These are phyloP conservation scores for Ceratocystis harringtonii DNA, from an alignment of 2,329 filamentous ascomycete species.

Conservation along the genomic window DNA sequence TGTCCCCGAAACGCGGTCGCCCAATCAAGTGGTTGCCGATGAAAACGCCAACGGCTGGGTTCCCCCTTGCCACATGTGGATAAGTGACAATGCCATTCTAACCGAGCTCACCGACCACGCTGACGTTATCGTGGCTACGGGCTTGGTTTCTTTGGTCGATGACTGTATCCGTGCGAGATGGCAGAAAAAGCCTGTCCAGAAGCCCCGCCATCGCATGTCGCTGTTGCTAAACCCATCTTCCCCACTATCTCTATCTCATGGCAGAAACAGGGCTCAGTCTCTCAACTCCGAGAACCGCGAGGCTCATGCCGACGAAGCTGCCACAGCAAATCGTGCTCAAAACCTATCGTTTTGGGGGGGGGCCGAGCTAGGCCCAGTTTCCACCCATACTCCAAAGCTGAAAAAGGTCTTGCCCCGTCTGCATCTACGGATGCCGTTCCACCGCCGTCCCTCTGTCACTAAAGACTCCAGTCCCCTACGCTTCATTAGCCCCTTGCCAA, in stretches of 20 bases:
- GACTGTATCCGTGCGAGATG: conserved; percentile 77
- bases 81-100: conserved; percentile 59
- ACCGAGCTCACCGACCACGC: conserved; percentile 62
- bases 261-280: neutral
- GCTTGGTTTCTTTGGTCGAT: conserved; percentile 74
- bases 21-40: conserved; percentile 55
- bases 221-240: neutral
- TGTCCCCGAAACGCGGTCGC: conserved; percentile 61
- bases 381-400: conserved; percentile 17
- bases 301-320: neutral
- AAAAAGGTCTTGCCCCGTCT: conserved; percentile 22
- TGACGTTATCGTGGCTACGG: conserved; percentile 81
- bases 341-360: neutral
- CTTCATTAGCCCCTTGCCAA: conserved; percentile 25
- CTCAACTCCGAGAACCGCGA: neutral
- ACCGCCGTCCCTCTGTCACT: conserved; percentile 29
- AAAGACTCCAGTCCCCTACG: conserved; percentile 27
- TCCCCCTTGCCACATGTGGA: conserved; percentile 79
- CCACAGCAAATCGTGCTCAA: neutral
- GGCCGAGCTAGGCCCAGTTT: neutral
- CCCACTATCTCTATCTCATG: neutral
- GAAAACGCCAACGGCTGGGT: conserved; percentile 73
- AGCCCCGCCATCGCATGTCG: conserved; percentile 22
- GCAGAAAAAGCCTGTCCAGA: conserved; percentile 26
- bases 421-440: neutral